Percentiles rank a stretch among this genome's conserved stretches.
Conservation (phyloP, 441 rosid species). For the Breynia disticha region DNA sequence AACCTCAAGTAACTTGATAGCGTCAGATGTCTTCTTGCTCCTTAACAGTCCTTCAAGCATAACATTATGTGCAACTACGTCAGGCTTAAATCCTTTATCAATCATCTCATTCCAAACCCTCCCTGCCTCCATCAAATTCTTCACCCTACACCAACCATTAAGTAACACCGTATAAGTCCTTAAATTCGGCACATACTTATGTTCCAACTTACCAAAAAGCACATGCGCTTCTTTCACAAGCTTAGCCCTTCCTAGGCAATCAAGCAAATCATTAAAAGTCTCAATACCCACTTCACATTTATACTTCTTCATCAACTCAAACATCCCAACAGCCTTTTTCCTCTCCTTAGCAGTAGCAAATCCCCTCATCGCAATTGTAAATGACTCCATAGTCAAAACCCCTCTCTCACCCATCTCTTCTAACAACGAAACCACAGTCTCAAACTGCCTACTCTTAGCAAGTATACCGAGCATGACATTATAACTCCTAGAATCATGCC, state of each 20-base stretch:
- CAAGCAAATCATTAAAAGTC: conserved; percentile 63
- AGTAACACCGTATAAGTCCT: conserved; percentile 66
- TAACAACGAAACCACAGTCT: conserved; percentile 73
- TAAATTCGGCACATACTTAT: conserved; percentile 61
- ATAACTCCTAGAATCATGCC: conserved; percentile 67
- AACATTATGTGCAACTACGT: conserved; percentile 52
- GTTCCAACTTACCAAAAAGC: conserved; percentile 58
- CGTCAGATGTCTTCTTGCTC: conserved; percentile 60
- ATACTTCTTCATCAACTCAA: conserved; percentile 86
- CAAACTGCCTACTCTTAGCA: conserved; percentile 72
- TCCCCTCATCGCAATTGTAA: conserved; percentile 57
- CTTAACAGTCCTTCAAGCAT: conserved; percentile 77
- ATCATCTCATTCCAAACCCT: conserved; percentile 81
- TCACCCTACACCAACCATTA: conserved; percentile 68
- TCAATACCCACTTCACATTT: conserved; percentile 52
- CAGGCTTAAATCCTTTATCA: conserved; percentile 71
- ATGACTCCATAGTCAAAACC: conserved; percentile 56
- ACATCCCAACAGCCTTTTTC: conserved; percentile 75
- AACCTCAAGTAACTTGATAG: conserved; percentile 64
- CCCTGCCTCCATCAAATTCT: conserved; percentile 84
- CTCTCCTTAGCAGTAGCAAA: conserved; percentile 89
- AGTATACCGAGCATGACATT: conserved; percentile 63
- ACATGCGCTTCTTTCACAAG: conserved; percentile 74
- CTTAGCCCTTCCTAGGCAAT: conserved; percentile 72
- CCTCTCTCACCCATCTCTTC: conserved; percentile 77